A percentile compares a stretch with the other conserved stretches of the same genome.
Evolutionary conservation across 805 yeast species (phyloP).

Genomic region (Wickerhamiella parazyma): DNA sequence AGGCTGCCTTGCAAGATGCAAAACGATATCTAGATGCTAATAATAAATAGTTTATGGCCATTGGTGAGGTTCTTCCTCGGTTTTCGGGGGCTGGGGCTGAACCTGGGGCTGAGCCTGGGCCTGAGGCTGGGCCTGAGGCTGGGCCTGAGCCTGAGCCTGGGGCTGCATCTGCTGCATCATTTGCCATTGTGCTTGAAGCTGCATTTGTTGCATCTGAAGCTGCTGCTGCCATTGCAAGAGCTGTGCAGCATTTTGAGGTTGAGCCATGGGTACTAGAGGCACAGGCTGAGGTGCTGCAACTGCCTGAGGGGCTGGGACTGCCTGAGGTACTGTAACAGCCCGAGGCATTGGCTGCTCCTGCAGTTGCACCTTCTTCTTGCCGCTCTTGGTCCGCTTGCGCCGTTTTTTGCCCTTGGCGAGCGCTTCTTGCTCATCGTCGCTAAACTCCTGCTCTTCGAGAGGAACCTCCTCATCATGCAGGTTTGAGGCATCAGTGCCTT

Average conservation of each 20-base stretch:
- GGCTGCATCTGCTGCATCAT: conserved; percentile 4
- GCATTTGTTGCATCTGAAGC: not conserved
- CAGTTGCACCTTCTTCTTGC: not conserved
- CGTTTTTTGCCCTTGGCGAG: conserved; percentile 52
- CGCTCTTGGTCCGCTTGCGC: conserved; percentile 35
- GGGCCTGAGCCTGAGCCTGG: not conserved
- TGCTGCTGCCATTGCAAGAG: conserved; percentile 5
- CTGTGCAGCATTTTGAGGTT: not conserved
- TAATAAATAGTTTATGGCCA: not conserved
- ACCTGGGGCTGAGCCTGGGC: not conserved
- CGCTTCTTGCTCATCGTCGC: conserved; percentile 85
- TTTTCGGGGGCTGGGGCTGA: not conserved
- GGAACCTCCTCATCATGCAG: conserved; percentile 90
- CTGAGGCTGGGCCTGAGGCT: not conserved
- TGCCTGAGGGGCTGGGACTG: too few relatives aligned
- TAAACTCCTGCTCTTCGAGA: conserved; percentile 84
- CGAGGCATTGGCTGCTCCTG: too few relatives aligned
- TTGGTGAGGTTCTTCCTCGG: not conserved
- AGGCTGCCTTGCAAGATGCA: conserved; percentile 13
- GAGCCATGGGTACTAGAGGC: not conserved
- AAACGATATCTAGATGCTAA: not conserved
- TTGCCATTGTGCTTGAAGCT: not conserved
- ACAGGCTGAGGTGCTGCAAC: too few relatives aligned
- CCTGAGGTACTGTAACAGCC: too few relatives aligned
- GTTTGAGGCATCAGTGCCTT: conserved; percentile 92